Conservation (phyloP, 192 early-diverging fungal species). For the Rhizophagus prolifer region DNA sequence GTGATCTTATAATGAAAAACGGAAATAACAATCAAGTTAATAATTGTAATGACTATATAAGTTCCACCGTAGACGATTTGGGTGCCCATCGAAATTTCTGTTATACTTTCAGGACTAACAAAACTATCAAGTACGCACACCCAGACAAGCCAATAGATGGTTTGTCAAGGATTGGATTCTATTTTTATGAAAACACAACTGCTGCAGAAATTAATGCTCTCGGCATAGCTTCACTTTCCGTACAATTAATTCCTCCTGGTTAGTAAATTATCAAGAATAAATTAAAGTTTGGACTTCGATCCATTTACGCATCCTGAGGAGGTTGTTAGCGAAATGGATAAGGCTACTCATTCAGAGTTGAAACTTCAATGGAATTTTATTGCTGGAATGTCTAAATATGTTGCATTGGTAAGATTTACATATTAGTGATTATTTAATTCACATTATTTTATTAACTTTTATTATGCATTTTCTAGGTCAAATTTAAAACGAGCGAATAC, state of each 20-base stretch:
- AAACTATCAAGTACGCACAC: background rate
- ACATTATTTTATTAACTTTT: background rate
- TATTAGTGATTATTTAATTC: background rate
- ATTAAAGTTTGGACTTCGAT: background rate
- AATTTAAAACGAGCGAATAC: background rate
- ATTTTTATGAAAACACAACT: background rate
- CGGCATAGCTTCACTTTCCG: background rate
- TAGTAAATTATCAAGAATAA: background rate
- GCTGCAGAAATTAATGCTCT: background rate
- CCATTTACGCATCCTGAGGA: background rate
- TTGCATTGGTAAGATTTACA: background rate
- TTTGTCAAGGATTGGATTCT: background rate
- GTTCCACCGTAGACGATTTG: background rate
- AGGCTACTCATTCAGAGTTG: background rate
- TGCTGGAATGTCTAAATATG: background rate
- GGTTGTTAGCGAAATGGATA: background rate
- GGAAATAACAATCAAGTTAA: background rate
- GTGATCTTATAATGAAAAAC: too few species aligned
- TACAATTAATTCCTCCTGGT: background rate
- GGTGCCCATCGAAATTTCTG: background rate
- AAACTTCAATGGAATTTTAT: constrained; percentile 8
- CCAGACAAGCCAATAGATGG: background rate
- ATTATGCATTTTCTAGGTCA: background rate
- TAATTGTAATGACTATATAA: background rate
- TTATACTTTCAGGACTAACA: background rate